Evolutionary conservation across 345 rosid species (phyloP).

Genomic region (Lepidium aucheri): DNA sequence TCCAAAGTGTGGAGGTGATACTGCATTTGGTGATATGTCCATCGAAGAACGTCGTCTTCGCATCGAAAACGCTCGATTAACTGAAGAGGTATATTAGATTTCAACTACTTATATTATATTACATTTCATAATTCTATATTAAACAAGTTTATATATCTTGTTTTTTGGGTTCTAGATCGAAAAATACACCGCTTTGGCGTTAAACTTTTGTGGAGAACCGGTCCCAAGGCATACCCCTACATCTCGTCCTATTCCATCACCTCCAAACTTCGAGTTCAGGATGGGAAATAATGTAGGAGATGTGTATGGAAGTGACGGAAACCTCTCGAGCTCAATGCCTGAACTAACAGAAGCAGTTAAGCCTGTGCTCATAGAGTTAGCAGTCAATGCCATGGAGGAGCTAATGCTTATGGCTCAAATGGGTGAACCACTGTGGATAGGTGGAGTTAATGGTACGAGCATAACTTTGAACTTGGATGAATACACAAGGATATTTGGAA

Average conservation of each 20-base stretch:
- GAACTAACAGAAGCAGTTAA: slow-evolving; percentile 51
- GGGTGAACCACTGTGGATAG: slow-evolving; percentile 75
- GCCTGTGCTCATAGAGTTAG: slow-evolving; percentile 69
- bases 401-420: slow-evolving; percentile 63
- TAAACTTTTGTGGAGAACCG: slow-evolving; percentile 51
- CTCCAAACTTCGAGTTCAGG: slow-evolving; percentile 40
- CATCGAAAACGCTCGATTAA: slow-evolving; percentile 56
- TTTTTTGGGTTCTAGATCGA: slow-evolving; percentile 37
- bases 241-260: slow-evolving; percentile 19
- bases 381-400: slow-evolving; percentile 89
- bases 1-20: slow-evolving; percentile 73
- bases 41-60: slow-evolving; percentile 81
- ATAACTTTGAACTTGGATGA: slow-evolving; percentile 54
- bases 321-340: slow-evolving; percentile 29
- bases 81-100: slow-evolving; percentile 54
- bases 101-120: too few relatives aligned
- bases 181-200: slow-evolving; percentile 49
- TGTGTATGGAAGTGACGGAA: slow-evolving; percentile 47
- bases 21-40: slow-evolving; percentile 75
- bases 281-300: slow-evolving; percentile 41
- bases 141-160: not conserved
- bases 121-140: too few relatives aligned
- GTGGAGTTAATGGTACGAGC: slow-evolving; percentile 39
- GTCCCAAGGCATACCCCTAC: slow-evolving; percentile 40
- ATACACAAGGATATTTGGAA: slow-evolving; percentile 43